Evolutionary conservation across 306 rosid species (phyloP), one percentile per base, ranked within the genome.

Genomic region (Sicyos edulis): DNA sequence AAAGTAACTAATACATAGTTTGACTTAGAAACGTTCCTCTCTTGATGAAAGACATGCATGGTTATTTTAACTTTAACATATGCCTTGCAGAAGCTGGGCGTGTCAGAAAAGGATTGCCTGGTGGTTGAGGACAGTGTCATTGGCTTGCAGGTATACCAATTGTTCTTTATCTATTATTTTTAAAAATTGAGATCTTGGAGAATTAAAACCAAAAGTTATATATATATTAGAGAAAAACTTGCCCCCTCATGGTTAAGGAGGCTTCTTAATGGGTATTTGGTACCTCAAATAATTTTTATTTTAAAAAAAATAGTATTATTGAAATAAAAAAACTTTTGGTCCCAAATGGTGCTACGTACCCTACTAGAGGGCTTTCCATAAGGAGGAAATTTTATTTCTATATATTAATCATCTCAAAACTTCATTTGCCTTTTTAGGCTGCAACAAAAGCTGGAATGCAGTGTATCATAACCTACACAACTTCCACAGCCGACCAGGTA

Each of bases 381-480:
- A n/a, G n/a, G n/a, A n/a, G n/a, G n/a, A n/a, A n/a, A n/a, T n/a
- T n/a, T n/a, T n/a, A n/a, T n/a, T n/a, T n/a, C 3, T 26, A 26
- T 26, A 26, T 26, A 26, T 26, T 26, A 26, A 26, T 26, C 32
- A 26, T 26, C 32, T 26, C 32, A 26, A 26, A 34, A 24, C 44
- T 49, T 68, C 10, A 7, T 22, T 26, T 73, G 71, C 64, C 54
- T 32, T 34, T 58, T 49, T 76, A 90, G 98, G 98, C 96, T 51
- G 96, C 98, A 74, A 83, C 91, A 79, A 70, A 80, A 72, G 98
- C 98, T 22, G 98, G 97, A 57, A 93, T 93, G 98, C 66, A 96
- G 50, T 93, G 98, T 21, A 84, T 93, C 67, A 78, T 90, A 70
- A 86, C 83, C 75, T 93, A 87, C 80, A 90, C 98, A 22, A 74